Evolutionary conservation across 2,329 filamentous ascomycete species (phyloP).

Genomic region (Torrubiella hemipterigena): DNA sequence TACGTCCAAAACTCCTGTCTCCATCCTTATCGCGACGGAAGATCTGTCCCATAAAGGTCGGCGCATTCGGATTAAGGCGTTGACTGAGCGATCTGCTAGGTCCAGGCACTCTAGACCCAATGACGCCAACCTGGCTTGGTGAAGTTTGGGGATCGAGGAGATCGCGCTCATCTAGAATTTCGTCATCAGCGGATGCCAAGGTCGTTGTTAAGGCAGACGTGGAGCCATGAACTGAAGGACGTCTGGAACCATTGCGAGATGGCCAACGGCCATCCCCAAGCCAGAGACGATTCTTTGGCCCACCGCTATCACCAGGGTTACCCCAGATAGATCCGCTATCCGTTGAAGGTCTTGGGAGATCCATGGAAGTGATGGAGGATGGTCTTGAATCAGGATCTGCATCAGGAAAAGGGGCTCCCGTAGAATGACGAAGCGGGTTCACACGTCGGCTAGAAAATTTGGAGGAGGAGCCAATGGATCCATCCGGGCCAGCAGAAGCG

Average conservation of each 20-base stretch:
- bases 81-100: constrained; percentile 33
- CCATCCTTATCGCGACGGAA: constrained; percentile 32
- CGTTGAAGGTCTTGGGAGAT: constrained; percentile 65
- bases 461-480: constrained; percentile 17
- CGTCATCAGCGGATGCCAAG: constrained; percentile 51
- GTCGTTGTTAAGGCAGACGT: constrained; percentile 50
- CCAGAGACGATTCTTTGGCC: constrained; percentile 52
- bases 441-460: constrained; percentile 29
- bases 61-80: constrained; percentile 76
- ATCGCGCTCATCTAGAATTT: constrained; percentile 48
- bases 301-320: constrained; percentile 30
- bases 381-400: constrained; percentile 52
- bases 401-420: constrained; percentile 37
- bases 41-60: constrained; percentile 70
- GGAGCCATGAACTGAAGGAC: constrained; percentile 71
- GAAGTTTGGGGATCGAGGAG: constrained; percentile 38
- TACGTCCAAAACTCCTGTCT: constrained; percentile 4
- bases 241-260: constrained; percentile 60
- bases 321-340: constrained; percentile 69
- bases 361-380: constrained; percentile 54
- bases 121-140: constrained; percentile 53
- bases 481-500: constrained; percentile 35
- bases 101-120: constrained; percentile 61
- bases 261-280: constrained; percentile 44
- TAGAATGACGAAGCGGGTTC: constrained; percentile 38